Evolutionary conservation across 192 early-diverging fungal genomes (phyloP).

Genomic region (Bifiguratus adelaidae): DNA sequence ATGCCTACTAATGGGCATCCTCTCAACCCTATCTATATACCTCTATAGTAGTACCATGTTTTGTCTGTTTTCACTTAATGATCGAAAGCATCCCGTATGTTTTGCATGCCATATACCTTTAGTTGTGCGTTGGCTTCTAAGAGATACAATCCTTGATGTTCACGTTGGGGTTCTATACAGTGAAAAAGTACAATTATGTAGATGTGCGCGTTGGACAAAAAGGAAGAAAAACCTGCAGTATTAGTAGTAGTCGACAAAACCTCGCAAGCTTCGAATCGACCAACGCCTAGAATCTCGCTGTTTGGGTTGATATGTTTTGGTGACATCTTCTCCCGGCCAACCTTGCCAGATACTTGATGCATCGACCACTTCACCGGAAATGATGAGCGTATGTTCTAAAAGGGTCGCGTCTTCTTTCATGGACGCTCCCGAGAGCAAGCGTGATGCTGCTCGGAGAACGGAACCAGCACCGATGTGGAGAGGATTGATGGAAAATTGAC

Average conservation of each 20-base stretch:
- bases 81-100: too few relatives aligned
- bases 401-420: slow-evolving; percentile 15
- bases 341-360: slow-evolving; percentile 21
- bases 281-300: slow-evolving; percentile 6
- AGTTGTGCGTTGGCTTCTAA: background rate
- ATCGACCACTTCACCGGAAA: slow-evolving; percentile 23
- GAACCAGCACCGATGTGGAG: slow-evolving; percentile 22
- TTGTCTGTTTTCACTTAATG: too few relatives aligned
- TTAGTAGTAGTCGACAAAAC: slow-evolving; percentile 11
- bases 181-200: too few relatives aligned
- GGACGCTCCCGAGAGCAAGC: slow-evolving; percentile 24
- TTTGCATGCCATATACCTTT: background rate
- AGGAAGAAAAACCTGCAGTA: too few relatives aligned
- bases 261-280: slow-evolving; percentile 6
- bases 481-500: slow-evolving; percentile 28
- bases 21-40: too few relatives aligned
- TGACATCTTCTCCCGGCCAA: slow-evolving; percentile 20
- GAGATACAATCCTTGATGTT: background rate
- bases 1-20: too few relatives aligned
- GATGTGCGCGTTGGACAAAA: too few relatives aligned
- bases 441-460: slow-evolving; percentile 20
- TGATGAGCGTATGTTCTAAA: slow-evolving; percentile 23
- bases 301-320: slow-evolving; percentile 3
- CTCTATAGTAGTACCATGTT: background rate
- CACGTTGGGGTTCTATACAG: too few relatives aligned